Conservation (phyloP, 169 alveolate genomes). For the Cystoisospora suis region DNA sequence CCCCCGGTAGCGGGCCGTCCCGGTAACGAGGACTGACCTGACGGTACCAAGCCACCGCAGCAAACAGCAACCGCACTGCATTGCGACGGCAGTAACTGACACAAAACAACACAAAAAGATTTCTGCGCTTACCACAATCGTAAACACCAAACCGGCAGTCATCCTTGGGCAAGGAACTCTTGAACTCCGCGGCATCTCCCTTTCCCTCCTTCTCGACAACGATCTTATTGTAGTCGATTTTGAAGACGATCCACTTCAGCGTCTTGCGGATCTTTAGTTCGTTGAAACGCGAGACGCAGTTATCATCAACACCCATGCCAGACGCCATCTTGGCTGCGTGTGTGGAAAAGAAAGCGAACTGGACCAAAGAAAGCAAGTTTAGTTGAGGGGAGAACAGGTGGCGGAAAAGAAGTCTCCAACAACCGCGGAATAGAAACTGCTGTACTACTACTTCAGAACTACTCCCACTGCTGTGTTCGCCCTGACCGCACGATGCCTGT, state of each 20-base stretch:
- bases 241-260: constrained; percentile 70
- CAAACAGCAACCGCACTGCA: too few relatives aligned
- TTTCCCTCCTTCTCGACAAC: constrained; percentile 71
- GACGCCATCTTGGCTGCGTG: constrained; percentile 69
- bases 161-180: constrained; percentile 65
- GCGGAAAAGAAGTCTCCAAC: not conserved
- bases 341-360: not conserved
- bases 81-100: too few relatives aligned
- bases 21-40: too few relatives aligned
- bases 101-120: too few relatives aligned
- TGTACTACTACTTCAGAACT: too few relatives aligned
- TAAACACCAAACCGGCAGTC: constrained; percentile 76
- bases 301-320: constrained; percentile 71
- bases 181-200: constrained; percentile 65
- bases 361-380: not conserved
- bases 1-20: too few relatives aligned
- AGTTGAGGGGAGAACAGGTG: not conserved
- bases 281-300: constrained; percentile 69
- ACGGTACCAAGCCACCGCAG: too few relatives aligned
- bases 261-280: constrained; percentile 72
- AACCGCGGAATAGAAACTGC: constrained; percentile 2
- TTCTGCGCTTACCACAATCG: constrained; percentile 66
- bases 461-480: too few relatives aligned
- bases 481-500: too few relatives aligned
- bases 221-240: constrained; percentile 69